Evolutionary conservation across 2,329 filamentous ascomycete genomes (phyloP), one percentile per base, ranked within the genome.

Genomic region (Pochonia chlamydosporia): DNA sequence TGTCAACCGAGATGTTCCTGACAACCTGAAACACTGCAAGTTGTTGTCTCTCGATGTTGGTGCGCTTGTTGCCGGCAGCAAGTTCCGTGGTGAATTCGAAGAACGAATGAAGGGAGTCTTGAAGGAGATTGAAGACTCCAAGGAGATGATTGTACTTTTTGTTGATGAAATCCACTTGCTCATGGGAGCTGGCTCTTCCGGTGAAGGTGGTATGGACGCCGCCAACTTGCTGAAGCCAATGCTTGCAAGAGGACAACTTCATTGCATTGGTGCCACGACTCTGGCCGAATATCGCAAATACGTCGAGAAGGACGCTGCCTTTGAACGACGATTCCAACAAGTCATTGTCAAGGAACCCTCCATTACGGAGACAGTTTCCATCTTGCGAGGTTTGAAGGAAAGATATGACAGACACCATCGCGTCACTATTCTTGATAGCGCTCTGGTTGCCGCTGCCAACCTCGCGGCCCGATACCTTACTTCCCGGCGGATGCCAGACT

Each of bases 81-180:
- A 99, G 72, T 99, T 95, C 73, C 85, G 93, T 43, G 93, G 93
- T 72, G 93, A 99, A 67, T 99, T 99, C 50, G 93, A 99, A 67
- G 93, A 99, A 75, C 83, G 93, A 58, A 97, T 99, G 91, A 99
- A 99, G 79, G 91, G 92, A 47, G 93, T 99, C 5, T 70, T 99
- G 59, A 99, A 97, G 68, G 93, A 99, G 71, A 96, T 99, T 49
- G 81, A 91, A 57, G 85, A 95, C 48, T 89, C 90, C 44, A 95
- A 93, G 65, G 92, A 97, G 49, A 96, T 91, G 75, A 96, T 99
- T 62, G 86, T 99, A 44, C 83, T 99, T 53, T 99, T 99, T 59
- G 93, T 99, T 56, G 93, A 99, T 68, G 93, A 99, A 68, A 99
- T 99, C 55, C 93, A 99, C 72, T 78, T 99, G 53, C 83, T 99